Conservation (phyloP, 1,284 basidiomycete species). For the Leccinum griseonigrum region DNA sequence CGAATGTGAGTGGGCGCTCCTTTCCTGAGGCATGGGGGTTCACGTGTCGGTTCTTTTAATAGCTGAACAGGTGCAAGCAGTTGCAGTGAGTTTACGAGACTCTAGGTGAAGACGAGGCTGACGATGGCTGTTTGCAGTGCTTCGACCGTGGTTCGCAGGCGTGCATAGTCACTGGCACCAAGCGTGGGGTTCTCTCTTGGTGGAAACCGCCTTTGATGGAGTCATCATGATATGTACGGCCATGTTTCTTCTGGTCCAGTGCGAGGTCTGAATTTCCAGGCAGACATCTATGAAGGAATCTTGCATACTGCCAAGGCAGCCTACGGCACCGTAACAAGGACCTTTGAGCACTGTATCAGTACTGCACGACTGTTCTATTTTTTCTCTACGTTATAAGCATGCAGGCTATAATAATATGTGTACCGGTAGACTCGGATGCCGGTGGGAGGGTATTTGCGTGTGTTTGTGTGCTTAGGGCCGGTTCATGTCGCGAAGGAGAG, state of each 20-base stretch:
- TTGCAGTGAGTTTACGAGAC: constrained; percentile 44
- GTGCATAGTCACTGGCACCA: constrained; percentile 54
- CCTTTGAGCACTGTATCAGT: constrained; percentile 32
- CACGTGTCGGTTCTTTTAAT: constrained; percentile 6
- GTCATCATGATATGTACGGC: constrained; percentile 22
- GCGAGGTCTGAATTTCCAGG: constrained; percentile 3
- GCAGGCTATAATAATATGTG: constrained; percentile 22
- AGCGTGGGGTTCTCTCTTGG: constrained; percentile 52
- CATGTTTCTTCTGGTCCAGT: background rate
- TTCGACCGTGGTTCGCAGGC: constrained; percentile 44
- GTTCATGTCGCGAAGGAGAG: constrained; percentile 26
- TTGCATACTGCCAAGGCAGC: constrained; percentile 32
- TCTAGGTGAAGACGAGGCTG: background rate
- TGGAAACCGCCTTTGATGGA: constrained; percentile 46
- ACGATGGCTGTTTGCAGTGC: constrained; percentile 34
- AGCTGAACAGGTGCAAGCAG: constrained; percentile 55
- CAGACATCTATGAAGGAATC: constrained; percentile 21
- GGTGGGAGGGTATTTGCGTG: constrained; percentile 19
- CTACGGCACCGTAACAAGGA: constrained; percentile 30
- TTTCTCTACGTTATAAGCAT: constrained; percentile 25
- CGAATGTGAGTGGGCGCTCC: constrained; percentile 42
- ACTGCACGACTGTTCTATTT: constrained; percentile 10
- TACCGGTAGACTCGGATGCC: constrained; percentile 13
- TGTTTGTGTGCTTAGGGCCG: constrained; percentile 36
- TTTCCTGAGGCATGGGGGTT: background rate